Evolutionary conservation across 345 rosid species (phyloP).

Genomic region (Salix exigua): DNA sequence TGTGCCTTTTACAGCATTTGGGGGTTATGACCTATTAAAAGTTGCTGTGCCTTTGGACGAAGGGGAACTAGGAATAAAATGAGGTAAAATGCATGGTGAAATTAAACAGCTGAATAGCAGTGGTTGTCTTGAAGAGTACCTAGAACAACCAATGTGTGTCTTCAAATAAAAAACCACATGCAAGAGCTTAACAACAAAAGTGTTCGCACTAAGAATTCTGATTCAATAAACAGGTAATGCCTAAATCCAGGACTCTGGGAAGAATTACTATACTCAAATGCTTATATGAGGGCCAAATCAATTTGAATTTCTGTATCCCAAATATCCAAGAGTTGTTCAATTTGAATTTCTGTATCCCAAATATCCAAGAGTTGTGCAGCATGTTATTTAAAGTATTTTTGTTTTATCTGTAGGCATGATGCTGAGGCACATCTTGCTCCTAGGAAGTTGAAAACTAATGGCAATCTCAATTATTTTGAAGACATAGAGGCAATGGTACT

Average conservation of each 20-base stretch:
- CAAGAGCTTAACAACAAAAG: constrained; percentile 21
- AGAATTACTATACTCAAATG: background rate
- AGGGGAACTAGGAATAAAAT: constrained; percentile 16
- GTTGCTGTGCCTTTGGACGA: constrained; percentile 9
- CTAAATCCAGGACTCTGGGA: background rate
- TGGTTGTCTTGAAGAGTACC: constrained; percentile 15
- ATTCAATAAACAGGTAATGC: constrained; percentile 33
- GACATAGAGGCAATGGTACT: constrained; percentile 70
- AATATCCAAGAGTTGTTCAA: background rate
- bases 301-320: background rate
- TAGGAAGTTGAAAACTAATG: constrained; percentile 41
- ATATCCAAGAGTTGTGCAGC: background rate
- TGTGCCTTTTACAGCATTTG: background rate
- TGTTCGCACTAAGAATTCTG: constrained; percentile 25
- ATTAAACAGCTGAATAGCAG: constrained; percentile 4
- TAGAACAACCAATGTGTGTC: constrained; percentile 33
- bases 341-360: background rate
- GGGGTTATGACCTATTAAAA: background rate
- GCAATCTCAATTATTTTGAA: constrained; percentile 35
- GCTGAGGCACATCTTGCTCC: constrained; percentile 33
- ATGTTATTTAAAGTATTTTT: constrained; percentile 14
- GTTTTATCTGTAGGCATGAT: constrained; percentile 32
- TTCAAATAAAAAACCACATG: constrained; percentile 27
- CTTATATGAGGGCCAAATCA: background rate
- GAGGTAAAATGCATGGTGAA: constrained; percentile 29